Evolutionary conservation across 2,329 filamentous ascomycete genomes (phyloP).

Genomic region (Tolypocladium endophyticum): DNA sequence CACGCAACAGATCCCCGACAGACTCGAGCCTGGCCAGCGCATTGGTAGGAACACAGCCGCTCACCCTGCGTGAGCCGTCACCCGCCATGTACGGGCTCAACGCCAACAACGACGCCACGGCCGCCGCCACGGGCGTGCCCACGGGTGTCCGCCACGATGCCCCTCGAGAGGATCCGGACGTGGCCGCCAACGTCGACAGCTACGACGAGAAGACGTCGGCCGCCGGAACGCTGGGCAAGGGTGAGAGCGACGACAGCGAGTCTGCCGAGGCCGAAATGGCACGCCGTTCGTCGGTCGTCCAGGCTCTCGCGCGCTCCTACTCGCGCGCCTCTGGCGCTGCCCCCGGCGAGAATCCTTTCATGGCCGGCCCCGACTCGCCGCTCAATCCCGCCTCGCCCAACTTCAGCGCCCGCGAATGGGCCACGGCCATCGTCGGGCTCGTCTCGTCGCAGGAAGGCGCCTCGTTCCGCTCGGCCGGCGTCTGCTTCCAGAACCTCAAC

Average conservation of each 20-base stretch:
- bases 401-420: conserved; percentile 48
- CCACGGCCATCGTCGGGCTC: conserved; percentile 45
- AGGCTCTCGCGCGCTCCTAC: conserved; percentile 44
- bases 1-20: not conserved
- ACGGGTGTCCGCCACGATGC: conserved; percentile 9
- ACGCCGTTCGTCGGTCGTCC: conserved; percentile 41
- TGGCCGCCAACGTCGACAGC: conserved; percentile 13
- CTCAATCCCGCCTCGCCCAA: conserved; percentile 41
- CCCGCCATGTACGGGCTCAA: conserved; percentile 13
- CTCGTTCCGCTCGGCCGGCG: conserved; percentile 49
- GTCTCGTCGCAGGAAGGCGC: conserved; percentile 37
- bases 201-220: conserved; percentile 18
- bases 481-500: conserved; percentile 57
- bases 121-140: conserved; percentile 30
- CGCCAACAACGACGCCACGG: conserved; percentile 38
- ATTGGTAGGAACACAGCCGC: not conserved
- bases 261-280: conserved; percentile 29
- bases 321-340: conserved; percentile 33
- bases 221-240: conserved; percentile 18
- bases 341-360: conserved; percentile 36
- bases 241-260: conserved; percentile 8
- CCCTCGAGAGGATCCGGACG: conserved; percentile 14
- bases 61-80: conserved; percentile 1
- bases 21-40: not conserved
- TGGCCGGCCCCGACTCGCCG: conserved; percentile 34